Conservation (phyloP, 192 early-diverging fungal genomes). For the Spinellus fusiger region DNA sequence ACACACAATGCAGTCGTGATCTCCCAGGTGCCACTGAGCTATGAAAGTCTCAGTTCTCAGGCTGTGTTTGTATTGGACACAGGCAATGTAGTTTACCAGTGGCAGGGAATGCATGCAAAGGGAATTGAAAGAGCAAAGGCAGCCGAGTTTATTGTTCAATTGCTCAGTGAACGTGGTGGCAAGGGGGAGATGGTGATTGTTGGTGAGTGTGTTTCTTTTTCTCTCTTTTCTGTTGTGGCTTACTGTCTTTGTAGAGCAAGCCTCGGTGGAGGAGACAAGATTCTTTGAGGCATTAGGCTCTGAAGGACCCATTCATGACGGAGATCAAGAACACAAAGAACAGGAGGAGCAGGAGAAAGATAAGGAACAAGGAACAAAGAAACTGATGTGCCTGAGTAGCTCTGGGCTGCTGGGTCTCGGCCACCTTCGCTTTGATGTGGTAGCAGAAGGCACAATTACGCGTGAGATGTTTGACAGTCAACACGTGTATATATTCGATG, state of each 20-base stretch:
- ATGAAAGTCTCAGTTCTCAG: conserved; percentile 53
- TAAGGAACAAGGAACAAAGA: not conserved
- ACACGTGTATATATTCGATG: conserved; percentile 68
- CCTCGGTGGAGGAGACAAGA: conserved; percentile 41
- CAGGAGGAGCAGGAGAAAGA: conserved; percentile 19
- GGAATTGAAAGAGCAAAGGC: conserved; percentile 69
- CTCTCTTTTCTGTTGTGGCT: not conserved
- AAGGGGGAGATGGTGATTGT: conserved; percentile 50
- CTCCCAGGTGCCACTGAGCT: conserved; percentile 49
- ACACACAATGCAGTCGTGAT: conserved; percentile 48
- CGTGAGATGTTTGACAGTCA: conserved; percentile 46
- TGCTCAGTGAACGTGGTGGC: conserved; percentile 59
- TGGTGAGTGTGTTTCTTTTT: conserved; percentile 40
- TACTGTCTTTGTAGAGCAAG: conserved; percentile 44
- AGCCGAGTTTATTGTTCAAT: conserved; percentile 53
- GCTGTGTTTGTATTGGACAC: conserved; percentile 75
- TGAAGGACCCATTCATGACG: conserved; percentile 47
- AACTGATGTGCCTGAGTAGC: conserved; percentile 25
- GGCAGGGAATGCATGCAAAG: conserved; percentile 56
- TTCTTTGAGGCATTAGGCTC: conserved; percentile 66
- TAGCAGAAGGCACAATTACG: conserved; percentile 40
- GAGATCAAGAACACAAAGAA: conserved; percentile 9
- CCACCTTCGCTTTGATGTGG: conserved; percentile 45
- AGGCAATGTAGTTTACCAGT: conserved; percentile 61
- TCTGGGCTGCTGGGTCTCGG: conserved; percentile 12